Base-by-base conservation (phyloP, 2,329 filamentous ascomycete species). In the Pseudogymnoascus sp. region DNA sequence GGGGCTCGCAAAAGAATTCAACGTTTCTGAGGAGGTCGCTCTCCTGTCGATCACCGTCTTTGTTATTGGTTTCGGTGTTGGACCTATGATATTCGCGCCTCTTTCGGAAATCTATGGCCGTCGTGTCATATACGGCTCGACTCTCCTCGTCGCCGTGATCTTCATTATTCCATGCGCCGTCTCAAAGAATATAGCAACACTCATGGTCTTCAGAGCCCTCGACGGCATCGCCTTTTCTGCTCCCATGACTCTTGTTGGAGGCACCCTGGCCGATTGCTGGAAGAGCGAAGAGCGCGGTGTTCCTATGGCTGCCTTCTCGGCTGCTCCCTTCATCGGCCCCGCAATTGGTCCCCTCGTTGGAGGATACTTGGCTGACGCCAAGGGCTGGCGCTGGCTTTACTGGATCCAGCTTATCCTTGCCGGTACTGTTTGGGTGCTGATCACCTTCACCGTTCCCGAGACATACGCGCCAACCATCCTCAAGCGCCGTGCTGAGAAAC, bases 391-490 rank as follows among this genome's bases (percentile, higher is more conserved):
- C 67, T 95, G 90, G 89, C 79, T 95, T 0, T 95, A 95, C 78
- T 93, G 89, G 88, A 84, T 96, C 68, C 90, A 93, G 71, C 79
- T 95, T 9, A 96, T 96, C 70, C 72, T 95, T 11, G 79, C 88
- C 25, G 86, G 80, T 12, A 72, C 87, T 59, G 83, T 88, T 68
- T 95, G 88, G 85, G 65, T 88, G 16, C 73, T 93, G 65, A 92
- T 95, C 74, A 88, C 87, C 31, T 93, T 96, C 75, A 95, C 90
- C n/a, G 88, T 96, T 0, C 90, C 91, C 1, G 92, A 96, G 75
- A 96, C 92, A 0, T 96, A 95, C 73, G 87, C 91, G 0, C 91
- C 92, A 0, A 89, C 85, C 0, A 86, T 96, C 60, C 83, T 97
- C 14, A 82, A 84, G 61, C 77, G 77, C 31, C 83, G 91, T 11